Base-by-base conservation (phyloP, 2,329 filamentous ascomycete genomes). In the Penicillium fuscoglaucum region DNA sequence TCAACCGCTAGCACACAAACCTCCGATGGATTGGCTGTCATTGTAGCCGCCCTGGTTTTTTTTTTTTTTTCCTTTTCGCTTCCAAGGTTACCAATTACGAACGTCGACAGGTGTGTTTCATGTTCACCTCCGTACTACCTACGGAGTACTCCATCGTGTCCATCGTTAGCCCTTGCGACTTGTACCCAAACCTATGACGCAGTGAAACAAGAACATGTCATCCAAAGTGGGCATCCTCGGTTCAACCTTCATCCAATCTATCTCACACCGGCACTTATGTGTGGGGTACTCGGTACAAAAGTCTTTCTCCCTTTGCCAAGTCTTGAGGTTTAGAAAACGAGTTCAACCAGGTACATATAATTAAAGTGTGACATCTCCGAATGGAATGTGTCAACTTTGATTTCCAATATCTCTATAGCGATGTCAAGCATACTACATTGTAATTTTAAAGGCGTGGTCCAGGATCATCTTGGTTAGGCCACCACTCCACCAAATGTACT, bases 1-100 rank as follows among this genome's bases (percentile, higher is more conserved):
- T 66, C 41, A 37, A 53, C 46, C 51, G 48, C 57, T 46, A 31
- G 55, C 41, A 49, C 45, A 26, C 57, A 43, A 56, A 56, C 40
- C 53, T 41, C 48, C 10, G 50, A 39, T 43, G 57, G 35, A 63
- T 67, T 65, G 61, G 61, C 54, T 58, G 45, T 55, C 40, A n/a
- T n/a, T 52, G 45, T 48, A 31, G 48, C 47, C 47, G 58, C 33
- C 51, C 19, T 43, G 39, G 10, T 43, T 57, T 40, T 31, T 33
- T 6, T 33, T 33, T 33, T 40, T 21, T 33, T 57, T 48, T 39
- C 52, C 41, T 55, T 61, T 47, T 56, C 54, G 58, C 62, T 54
- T 60, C 41, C 15, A 17, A 52, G 40, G 28, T 33, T 44, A 31
- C 61, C 44, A 62, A 66, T 65, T 59, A 62, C 28, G n/a, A 45